Evolutionary conservation across 345 rosid species (phyloP).

Genomic region (Chamaenerion angustifolium): DNA sequence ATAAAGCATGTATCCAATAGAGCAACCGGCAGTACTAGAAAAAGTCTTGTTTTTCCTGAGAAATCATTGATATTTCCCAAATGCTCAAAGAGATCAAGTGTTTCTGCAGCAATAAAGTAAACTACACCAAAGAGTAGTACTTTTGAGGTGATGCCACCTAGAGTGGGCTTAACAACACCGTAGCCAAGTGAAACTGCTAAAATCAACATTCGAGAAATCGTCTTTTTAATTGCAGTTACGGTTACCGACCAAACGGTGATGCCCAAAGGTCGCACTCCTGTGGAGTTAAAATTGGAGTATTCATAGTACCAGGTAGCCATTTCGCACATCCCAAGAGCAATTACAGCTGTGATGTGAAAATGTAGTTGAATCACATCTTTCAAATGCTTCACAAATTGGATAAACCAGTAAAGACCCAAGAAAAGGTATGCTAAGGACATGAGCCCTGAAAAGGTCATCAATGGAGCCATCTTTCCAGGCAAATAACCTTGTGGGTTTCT

Average conservation of each 20-base stretch:
- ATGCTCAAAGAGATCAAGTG: slow-evolving; percentile 27
- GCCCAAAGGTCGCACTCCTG: slow-evolving; percentile 22
- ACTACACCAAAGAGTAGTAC: slow-evolving; percentile 20
- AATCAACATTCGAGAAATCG: slow-evolving; percentile 22
- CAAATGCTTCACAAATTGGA: slow-evolving; percentile 24
- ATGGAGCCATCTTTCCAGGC: slow-evolving; percentile 31
- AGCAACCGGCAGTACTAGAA: slow-evolving; percentile 25
- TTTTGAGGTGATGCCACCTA: slow-evolving; percentile 18
- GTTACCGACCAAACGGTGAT: slow-evolving; percentile 27
- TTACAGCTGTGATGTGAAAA: slow-evolving; percentile 26
- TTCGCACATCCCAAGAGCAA: slow-evolving; percentile 32
- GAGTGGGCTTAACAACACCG: slow-evolving; percentile 27
- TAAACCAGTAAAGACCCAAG: slow-evolving; percentile 27
- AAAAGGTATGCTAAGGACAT: slow-evolving; percentile 28
- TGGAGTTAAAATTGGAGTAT: slow-evolving; percentile 23
- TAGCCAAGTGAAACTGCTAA: slow-evolving; percentile 33
- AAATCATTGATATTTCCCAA: slow-evolving; percentile 30
- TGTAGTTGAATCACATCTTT: slow-evolving; percentile 24
- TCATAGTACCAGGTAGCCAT: slow-evolving; percentile 35
- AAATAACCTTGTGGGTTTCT: slow-evolving; percentile 31
- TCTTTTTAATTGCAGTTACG: slow-evolving; percentile 24
- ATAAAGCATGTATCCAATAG: slow-evolving; percentile 28
- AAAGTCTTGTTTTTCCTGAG: slow-evolving; percentile 20
- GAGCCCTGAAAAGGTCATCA: slow-evolving; percentile 24
- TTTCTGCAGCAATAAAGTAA: slow-evolving; percentile 22